These are phyloP conservation scores for Microsporum audouinii DNA, from an alignment of 2,329 filamentous ascomycete species.

Conservation along the genomic window DNA sequence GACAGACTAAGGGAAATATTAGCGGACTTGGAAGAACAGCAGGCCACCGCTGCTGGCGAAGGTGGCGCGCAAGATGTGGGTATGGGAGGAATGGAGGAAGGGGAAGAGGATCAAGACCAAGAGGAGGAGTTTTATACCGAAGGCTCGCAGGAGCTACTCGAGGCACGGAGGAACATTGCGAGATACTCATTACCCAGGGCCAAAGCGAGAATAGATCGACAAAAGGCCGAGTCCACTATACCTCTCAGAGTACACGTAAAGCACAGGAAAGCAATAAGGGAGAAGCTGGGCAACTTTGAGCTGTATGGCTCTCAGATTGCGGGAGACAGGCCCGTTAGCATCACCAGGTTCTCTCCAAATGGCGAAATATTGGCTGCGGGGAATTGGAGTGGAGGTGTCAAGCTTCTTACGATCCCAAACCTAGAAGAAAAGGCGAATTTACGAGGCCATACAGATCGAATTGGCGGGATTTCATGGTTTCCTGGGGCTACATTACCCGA, in stretches of 20 bases:
- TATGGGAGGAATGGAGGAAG: slow-evolving; percentile 42
- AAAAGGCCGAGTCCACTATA: slow-evolving; percentile 71
- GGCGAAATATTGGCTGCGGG: slow-evolving; percentile 75
- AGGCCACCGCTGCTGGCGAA: slow-evolving; percentile 32
- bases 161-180: slow-evolving; percentile 68
- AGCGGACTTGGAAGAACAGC: slow-evolving; percentile 57
- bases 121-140: slow-evolving; percentile 94
- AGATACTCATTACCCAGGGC: slow-evolving; percentile 73
- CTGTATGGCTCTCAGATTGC: slow-evolving; percentile 89
- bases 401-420: slow-evolving; percentile 71
- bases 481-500: slow-evolving; percentile 66
- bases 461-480: slow-evolving; percentile 84
- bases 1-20: slow-evolving; percentile 76
- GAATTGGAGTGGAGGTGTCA: slow-evolving; percentile 85
- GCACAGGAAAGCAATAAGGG: slow-evolving; percentile 79
- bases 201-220: slow-evolving; percentile 61
- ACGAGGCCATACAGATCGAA: slow-evolving; percentile 75
- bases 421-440: slow-evolving; percentile 64
- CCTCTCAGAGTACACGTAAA: slow-evolving; percentile 82
- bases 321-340: slow-evolving; percentile 80
- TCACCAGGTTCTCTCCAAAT: slow-evolving; percentile 80
- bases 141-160: slow-evolving; percentile 61
- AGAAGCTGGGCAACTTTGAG: slow-evolving; percentile 69
- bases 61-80: slow-evolving; percentile 47
- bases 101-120: slow-evolving; percentile 56